Evolutionary conservation across 2,329 filamentous ascomycete species (phyloP), one percentile per base, ranked within the genome.

Genomic region (Penicillium vulpinum): DNA sequence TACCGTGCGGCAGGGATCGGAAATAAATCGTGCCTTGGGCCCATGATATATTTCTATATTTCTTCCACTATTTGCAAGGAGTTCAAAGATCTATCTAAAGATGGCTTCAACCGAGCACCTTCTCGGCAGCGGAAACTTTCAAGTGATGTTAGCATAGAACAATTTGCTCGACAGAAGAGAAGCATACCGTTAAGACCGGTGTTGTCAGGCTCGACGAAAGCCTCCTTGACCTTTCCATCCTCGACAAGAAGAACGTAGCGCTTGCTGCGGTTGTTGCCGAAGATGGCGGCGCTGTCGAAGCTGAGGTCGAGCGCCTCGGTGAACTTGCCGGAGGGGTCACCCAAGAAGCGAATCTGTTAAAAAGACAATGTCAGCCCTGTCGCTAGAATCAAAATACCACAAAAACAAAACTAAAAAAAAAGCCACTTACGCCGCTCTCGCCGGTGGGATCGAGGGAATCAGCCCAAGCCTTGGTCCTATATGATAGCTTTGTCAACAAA

Each of bases 381-480:
- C 51, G 35, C 56, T 39, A 47, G 46, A 4, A 18, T n/a, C 16
- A 21, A 41, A 33, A 54, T 9, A 4, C 21, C 46, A 22, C 15
- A n/a, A 49, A 38, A 52, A 26, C 18, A 36, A 41, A 82, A 44
- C 18, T 11, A 15, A 45, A 29, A 47, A 33, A 24, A 31, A 43
- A n/a, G n/a, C n/a, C n/a, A 82, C 88, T 76, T 84, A 95, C 91
- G 48, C 90, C 90, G 58, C 88, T 90, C 73, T 86, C 83, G 65
- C 85, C 84, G 6, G 82, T 79, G 11, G 91, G 89, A 74, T 97
- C 92, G 41, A 97, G 82, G 60, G 85, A 81, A 61, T 88, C 84
- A 45, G 79, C 87, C 92, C 92, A 97, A 5, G 92, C 92, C 77
- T 95, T 95, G 84, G 92, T 96, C 44, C 91, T 94, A 60, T 51